Base-by-base conservation (phyloP, 331 rosid genomes). In the Rosa hybrid region DNA sequence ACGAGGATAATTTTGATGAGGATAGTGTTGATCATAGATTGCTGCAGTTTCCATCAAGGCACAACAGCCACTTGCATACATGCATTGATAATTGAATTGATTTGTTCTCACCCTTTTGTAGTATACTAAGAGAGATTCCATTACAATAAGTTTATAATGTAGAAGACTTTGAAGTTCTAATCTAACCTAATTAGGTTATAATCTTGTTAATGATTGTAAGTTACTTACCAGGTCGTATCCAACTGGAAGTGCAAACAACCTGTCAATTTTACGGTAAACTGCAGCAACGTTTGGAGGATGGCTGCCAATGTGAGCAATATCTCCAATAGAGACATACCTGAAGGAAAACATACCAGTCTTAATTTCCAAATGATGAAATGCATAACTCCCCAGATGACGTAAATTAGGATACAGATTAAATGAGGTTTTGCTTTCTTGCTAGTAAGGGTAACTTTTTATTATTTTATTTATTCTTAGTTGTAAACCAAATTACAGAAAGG, bases 281-380 rank as follows among this genome's bases (percentile, higher is more conserved):
- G 98, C 99, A 74, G 97, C 98, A 83, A 93, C 98, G 70, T 88
- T 93, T 56, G 99, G 99, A 80, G 99, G 96, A 84, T 96, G 97
- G 83, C 49, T 85, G 74, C 99, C 97, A 76, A 89, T 90, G 84
- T 20, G 96, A 84, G 99, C 97, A 83, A 96, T 86, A 88, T 96
- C 99, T 72, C 99, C 99, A 0, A 96, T 79, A 45, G 79, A 87
- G 42, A 87, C 86, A 77, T 91, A 96, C 75, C 99, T 96, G 90
- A 42, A 59, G 25, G 20, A 30, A 78, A 74, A 74, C 5, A 65
- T 54, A 71, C 27, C 45, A 72, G 30, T 10, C 46, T 57, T 62
- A 71, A 44, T 78, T 46, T 64, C 25, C 20, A 27, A 8, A 12
- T 45, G 46, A 63, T 68, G 20, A 68, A 72, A 18, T 72, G 70